Evolutionary conservation across 176 grass and related monocot species (phyloP), one percentile per base, ranked within the genome.

Genomic region (Oryza rufipogon): DNA sequence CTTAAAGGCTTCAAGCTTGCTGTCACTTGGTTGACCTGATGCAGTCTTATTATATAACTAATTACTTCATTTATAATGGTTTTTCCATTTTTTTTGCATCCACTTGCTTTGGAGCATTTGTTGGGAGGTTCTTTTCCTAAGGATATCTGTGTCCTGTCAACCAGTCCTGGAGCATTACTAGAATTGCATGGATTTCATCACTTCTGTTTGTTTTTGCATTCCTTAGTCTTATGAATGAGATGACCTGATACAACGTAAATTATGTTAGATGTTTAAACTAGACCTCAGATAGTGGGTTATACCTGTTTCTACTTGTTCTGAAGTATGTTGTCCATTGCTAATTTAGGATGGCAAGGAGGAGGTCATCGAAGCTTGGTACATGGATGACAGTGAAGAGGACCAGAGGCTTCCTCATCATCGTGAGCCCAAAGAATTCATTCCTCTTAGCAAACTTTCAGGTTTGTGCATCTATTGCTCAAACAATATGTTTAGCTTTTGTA

Each of bases 291-390:
- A 56, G 52, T 60, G 34, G 60, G 54, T 51, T 11, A 0, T 73
- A 52, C 46, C 65, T 70, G 69, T 28, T 48, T 64, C 30, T 74
- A 80, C 11, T n/a, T 4, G 6, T 16, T 66, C 28, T 80, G 44
- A 52, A 67, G 14, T 65, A 28, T 56, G 25, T 9, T 67, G n/a
- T 15, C 32, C 34, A 47, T 77, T 81, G 11, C 46, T 75, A 65
- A 76, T n/a, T 71, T 86, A 97, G 95, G 93, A 93, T 86, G 89
- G 96, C n/a, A 98, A 98, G 79, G 89, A 85, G 80, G 92, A 93
- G 89, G 91, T 95, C 32, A 83, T 98, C 82, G 66, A 89, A 86
- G 93, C 91, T 69, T 98, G 96, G 96, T 95, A 95, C 86, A 91
- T 98, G 92, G 92, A 98, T 87, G 89, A 95, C 66, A 89, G 83